Evolutionary conservation across 1,139 yeast genomes (phyloP).

Genomic region (Torulaspora globosa): DNA sequence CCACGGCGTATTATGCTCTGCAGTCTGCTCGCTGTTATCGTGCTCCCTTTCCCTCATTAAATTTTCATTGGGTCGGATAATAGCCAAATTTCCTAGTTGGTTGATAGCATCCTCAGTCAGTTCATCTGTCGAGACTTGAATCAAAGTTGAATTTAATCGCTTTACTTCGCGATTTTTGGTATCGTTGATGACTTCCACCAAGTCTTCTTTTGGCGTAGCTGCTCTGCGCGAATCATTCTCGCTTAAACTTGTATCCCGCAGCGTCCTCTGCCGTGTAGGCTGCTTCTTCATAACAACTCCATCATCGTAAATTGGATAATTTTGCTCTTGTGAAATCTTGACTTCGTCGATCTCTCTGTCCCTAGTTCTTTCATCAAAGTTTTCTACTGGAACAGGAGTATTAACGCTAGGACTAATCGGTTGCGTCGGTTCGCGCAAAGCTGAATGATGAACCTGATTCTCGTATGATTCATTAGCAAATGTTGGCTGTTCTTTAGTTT

Average conservation of each 20-base stretch:
- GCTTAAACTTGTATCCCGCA: slow-evolving; percentile 2
- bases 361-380: background rate
- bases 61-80: slow-evolving; percentile 31
- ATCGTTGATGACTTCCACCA: slow-evolving; percentile 35
- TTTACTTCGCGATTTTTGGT: slow-evolving; percentile 35
- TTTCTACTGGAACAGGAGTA: background rate
- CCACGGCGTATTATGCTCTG: slow-evolving; percentile 26
- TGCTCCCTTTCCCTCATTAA: slow-evolving; percentile 12
- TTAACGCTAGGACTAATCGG: background rate
- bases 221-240: slow-evolving; percentile 12
- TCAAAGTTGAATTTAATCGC: slow-evolving; percentile 27
- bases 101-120: slow-evolving; percentile 35
- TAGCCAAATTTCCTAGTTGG: slow-evolving; percentile 33
- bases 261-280: slow-evolving; percentile 5
- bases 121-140: slow-evolving; percentile 29
- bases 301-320: too few species aligned
- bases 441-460: background rate
- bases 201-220: slow-evolving; percentile 13
- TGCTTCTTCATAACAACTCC: background rate
- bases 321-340: background rate
- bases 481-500: background rate
- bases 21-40: background rate
- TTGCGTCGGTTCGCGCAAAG: background rate
- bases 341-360: background rate
- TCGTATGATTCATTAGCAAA: background rate